Conservation (phyloP, 805 yeast genomes). For the Sugiyamaella smithiae region DNA sequence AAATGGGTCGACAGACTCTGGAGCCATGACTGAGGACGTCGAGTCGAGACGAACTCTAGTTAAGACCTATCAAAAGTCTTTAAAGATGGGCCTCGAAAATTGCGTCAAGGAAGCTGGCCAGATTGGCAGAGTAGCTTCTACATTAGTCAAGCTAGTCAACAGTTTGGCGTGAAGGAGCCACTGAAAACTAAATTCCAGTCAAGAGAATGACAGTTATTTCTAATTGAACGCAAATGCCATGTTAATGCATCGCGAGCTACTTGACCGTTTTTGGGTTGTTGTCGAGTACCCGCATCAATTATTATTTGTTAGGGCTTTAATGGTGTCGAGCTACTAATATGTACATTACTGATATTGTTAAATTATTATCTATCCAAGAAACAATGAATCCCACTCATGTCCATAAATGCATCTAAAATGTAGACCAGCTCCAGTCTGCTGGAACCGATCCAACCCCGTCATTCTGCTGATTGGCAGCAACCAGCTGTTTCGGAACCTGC, state of each 20-base stretch:
- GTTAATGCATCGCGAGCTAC: too few relatives aligned
- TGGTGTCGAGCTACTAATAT: too few relatives aligned
- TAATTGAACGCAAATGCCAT: background rate
- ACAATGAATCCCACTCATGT: too few relatives aligned
- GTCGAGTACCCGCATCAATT: too few relatives aligned
- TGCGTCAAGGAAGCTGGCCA: constrained; percentile 71
- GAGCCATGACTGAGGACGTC: constrained; percentile 52
- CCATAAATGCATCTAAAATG: too few relatives aligned
- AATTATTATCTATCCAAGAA: too few relatives aligned
- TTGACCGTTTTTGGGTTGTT: too few relatives aligned
- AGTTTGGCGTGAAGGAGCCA: too few relatives aligned
- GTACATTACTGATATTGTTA: too few relatives aligned
- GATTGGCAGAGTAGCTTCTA: constrained; percentile 49
- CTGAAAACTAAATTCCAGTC: too few relatives aligned
- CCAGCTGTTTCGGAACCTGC: background rate
- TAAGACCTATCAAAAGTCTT: constrained; percentile 48
- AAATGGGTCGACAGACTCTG: constrained; percentile 34
- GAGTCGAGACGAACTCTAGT: constrained; percentile 53
- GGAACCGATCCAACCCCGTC: constrained; percentile 52
- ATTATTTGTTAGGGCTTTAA: too few relatives aligned
- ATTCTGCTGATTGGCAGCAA: constrained; percentile 9
- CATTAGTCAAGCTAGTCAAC: constrained; percentile 6
- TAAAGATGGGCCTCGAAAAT: constrained; percentile 49
- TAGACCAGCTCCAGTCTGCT: constrained; percentile 79
- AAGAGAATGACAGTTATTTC: too few relatives aligned